These are phyloP conservation scores for Amanita exitialis DNA, from an alignment of 768 basidiomycete species.

Conservation along the genomic window DNA sequence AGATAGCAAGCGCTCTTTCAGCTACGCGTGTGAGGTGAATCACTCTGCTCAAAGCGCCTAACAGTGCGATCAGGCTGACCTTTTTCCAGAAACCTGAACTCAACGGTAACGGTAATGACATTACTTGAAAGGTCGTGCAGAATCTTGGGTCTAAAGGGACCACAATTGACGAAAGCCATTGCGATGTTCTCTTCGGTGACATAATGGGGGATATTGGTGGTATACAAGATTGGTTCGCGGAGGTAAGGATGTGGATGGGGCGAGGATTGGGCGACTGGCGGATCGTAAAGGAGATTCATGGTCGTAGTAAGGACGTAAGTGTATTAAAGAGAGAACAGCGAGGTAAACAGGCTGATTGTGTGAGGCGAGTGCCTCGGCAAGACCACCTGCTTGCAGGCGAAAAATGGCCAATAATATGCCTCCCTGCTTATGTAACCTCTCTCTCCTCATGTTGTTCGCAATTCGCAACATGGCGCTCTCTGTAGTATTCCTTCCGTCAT, in stretches of 20 bases:
- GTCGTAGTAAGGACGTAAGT: constrained; percentile 18
- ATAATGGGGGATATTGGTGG: constrained; percentile 66
- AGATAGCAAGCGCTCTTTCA: constrained; percentile 80
- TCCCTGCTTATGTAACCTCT: constrained; percentile 1
- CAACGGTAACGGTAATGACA: constrained; percentile 62
- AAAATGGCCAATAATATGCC: neutral
- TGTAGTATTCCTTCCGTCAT: neutral
- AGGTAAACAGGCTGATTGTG: constrained; percentile 9
- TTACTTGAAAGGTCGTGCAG: constrained; percentile 43
- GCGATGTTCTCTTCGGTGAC: constrained; percentile 74
- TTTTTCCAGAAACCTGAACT: constrained; percentile 76
- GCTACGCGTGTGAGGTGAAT: constrained; percentile 32
- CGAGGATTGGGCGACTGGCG: constrained; percentile 17
- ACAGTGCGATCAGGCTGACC: constrained; percentile 34
- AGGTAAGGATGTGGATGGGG: constrained; percentile 72
- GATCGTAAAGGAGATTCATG: constrained; percentile 36
- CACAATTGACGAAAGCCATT: constrained; percentile 59
- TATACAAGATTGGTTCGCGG: constrained; percentile 73
- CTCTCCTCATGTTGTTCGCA: neutral
- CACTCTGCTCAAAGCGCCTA: neutral
- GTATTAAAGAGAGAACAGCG: constrained; percentile 2
- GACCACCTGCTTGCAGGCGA: neutral
- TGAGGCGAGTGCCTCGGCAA: constrained; percentile 18
- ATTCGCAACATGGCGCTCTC: neutral
- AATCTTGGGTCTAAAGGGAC: constrained; percentile 76